Conservation (phyloP, 164 flowering plant species). For the Platanus orientalis region DNA sequence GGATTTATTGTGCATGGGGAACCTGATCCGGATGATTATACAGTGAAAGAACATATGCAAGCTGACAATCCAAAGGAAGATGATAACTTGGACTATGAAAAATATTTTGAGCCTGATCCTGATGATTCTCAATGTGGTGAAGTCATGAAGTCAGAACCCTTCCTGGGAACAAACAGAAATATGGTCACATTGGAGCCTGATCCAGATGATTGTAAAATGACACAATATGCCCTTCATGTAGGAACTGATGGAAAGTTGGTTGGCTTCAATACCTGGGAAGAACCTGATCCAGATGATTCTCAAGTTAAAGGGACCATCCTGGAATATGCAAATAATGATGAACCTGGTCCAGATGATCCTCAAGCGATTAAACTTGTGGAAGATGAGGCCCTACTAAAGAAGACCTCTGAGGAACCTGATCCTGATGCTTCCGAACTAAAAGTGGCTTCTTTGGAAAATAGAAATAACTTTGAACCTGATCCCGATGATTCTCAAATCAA, state of each 20-base stretch:
- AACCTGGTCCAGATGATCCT: conserved; percentile 6
- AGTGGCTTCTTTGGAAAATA: not conserved
- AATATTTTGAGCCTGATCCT: conserved; percentile 37
- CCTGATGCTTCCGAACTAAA: conserved; percentile 24
- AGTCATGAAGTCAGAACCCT: conserved; percentile 23
- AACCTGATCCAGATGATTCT: conserved; percentile 39
- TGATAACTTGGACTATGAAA: conserved; percentile 13
- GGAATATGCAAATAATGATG: conserved; percentile 1
- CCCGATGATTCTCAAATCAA: conserved; percentile 18
- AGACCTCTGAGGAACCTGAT: conserved; percentile 22
- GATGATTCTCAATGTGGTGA: conserved; percentile 27
- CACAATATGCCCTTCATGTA: conserved; percentile 4
- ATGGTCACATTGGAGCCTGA: conserved; percentile 12
- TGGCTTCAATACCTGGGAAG: conserved; percentile 13
- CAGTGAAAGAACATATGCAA: conserved; percentile 3
- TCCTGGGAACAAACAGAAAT: conserved; percentile 10
- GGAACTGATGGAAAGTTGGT: conserved; percentile 9
- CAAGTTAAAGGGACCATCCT: not conserved
- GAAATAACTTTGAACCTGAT: conserved; percentile 16
- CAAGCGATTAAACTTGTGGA: conserved; percentile 6
- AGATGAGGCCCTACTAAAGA: conserved; percentile 9
- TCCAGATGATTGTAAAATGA: conserved; percentile 19
- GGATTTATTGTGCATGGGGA: conserved; percentile 13
- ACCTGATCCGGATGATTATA: conserved; percentile 13
- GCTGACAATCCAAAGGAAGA: conserved; percentile 2